These are phyloP conservation scores for Lactuca saligna DNA, from an alignment of 129 eudicot species.

Conservation along the genomic window DNA sequence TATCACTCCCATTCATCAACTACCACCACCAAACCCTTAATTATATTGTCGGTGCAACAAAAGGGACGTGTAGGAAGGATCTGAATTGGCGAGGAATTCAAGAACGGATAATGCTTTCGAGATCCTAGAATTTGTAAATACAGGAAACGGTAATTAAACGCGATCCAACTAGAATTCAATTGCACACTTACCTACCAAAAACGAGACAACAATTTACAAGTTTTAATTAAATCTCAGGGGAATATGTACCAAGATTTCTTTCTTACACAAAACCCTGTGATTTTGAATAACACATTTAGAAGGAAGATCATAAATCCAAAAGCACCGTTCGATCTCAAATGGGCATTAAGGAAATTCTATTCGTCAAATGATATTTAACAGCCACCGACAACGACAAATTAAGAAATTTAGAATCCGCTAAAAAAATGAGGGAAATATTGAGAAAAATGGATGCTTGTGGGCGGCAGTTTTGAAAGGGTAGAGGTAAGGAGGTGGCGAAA, in stretches of 20 bases:
- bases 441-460: slow-evolving; percentile 3
- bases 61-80: not conserved
- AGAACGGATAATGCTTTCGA: not conserved
- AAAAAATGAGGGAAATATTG: slow-evolving; percentile 10
- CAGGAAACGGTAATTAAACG: not conserved
- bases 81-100: not conserved
- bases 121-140: slow-evolving; percentile 5
- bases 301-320: not conserved
- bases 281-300: slow-evolving; percentile 9
- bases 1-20: slow-evolving; percentile 31
- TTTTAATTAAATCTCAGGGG: slow-evolving; percentile 16
- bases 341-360: not conserved
- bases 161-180: slow-evolving; percentile 18
- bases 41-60: not conserved
- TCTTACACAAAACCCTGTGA: slow-evolving; percentile 10
- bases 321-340: not conserved
- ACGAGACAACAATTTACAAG: not conserved
- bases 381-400: slow-evolving; percentile 21
- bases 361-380: slow-evolving; percentile 4
- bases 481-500: slow-evolving; percentile 3
- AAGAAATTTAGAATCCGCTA: not conserved
- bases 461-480: slow-evolving; percentile 1
- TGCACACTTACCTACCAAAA: slow-evolving; percentile 16
- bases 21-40: slow-evolving; percentile 3
- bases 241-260: not conserved